A percentile compares a stretch with the other conserved stretches of the same genome.
Conservation (phyloP, 805 yeast species). For the Yarrowia sp. region DNA sequence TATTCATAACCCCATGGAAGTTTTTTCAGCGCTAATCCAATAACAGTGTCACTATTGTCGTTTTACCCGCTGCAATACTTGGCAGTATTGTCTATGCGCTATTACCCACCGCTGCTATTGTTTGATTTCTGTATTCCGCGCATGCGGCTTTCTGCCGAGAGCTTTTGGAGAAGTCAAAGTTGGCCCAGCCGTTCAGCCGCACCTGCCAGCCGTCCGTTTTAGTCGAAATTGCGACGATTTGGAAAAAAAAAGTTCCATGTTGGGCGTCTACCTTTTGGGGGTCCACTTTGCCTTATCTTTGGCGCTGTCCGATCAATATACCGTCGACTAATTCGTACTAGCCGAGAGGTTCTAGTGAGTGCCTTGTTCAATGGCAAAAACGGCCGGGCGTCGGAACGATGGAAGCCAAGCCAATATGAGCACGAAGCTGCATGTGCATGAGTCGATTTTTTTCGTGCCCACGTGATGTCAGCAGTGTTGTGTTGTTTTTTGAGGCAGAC, state of each 20-base stretch:
- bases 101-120: neutral
- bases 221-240: neutral
- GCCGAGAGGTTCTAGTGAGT: no score
- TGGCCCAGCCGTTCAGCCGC: constrained; percentile 7
- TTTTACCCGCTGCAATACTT: neutral
- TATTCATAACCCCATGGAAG: no score
- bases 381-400: neutral
- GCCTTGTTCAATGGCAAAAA: neutral
- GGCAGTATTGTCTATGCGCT: neutral
- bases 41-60: no score
- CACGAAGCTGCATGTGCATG: constrained; percentile 1
- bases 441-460: neutral
- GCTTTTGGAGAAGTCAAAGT: neutral
- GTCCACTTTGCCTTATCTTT: neutral
- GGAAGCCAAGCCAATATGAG: constrained; percentile 15
- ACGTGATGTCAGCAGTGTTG: neutral
- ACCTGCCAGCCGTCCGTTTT: neutral
- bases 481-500: no score
- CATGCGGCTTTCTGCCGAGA: neutral
- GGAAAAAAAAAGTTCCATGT: neutral
- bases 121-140: neutral
- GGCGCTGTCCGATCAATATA: neutral
- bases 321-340: neutral
- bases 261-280: neutral
- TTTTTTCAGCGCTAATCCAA: no score